Conservation (phyloP, 495 filamentous ascomycete genomes). For the Xylaria sp. region DNA sequence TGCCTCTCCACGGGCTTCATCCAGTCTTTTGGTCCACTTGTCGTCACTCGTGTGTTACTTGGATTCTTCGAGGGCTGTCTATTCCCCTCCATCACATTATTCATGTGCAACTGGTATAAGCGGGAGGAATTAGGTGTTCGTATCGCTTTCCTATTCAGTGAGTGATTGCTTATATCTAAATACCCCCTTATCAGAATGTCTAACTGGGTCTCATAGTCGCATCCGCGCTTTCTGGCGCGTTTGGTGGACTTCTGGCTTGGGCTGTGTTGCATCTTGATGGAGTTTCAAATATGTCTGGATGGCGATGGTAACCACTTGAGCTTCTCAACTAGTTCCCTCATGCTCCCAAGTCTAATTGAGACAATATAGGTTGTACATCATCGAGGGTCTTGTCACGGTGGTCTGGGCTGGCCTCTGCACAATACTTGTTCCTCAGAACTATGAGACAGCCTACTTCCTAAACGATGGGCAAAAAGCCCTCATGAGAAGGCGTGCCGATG, state of each 20-base stretch:
- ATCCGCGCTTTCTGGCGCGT: slow-evolving; percentile 43
- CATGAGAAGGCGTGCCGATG: slow-evolving; percentile 51
- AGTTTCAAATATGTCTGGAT: slow-evolving; percentile 43
- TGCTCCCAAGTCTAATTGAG: background rate
- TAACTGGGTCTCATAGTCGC: slow-evolving; percentile 29
- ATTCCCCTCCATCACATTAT: slow-evolving; percentile 41
- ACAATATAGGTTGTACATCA: slow-evolving; percentile 45
- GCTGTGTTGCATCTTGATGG: slow-evolving; percentile 50
- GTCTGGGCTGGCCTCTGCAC: slow-evolving; percentile 38
- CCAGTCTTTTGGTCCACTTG: slow-evolving; percentile 38
- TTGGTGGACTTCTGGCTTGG: slow-evolving; percentile 56
- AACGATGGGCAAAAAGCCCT: slow-evolving; percentile 61
- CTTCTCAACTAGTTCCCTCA: too few relatives aligned
- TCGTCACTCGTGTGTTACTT: slow-evolving; percentile 39
- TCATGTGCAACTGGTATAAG: slow-evolving; percentile 46
- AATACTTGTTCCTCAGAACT: slow-evolving; percentile 45
- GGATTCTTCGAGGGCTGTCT: slow-evolving; percentile 43
- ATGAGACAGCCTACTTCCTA: slow-evolving; percentile 59
- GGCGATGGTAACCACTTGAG: slow-evolving; percentile 42
- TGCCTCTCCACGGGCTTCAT: slow-evolving; percentile 42
- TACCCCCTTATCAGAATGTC: background rate
- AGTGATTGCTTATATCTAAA: background rate
- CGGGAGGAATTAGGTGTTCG: slow-evolving; percentile 41
- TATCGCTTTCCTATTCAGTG: slow-evolving; percentile 40
- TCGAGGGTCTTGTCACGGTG: slow-evolving; percentile 49